phyloP scores from a whole-genome alignment of 352 stramenopile species.

The Pythium rhizo-oryzae region DNA sequence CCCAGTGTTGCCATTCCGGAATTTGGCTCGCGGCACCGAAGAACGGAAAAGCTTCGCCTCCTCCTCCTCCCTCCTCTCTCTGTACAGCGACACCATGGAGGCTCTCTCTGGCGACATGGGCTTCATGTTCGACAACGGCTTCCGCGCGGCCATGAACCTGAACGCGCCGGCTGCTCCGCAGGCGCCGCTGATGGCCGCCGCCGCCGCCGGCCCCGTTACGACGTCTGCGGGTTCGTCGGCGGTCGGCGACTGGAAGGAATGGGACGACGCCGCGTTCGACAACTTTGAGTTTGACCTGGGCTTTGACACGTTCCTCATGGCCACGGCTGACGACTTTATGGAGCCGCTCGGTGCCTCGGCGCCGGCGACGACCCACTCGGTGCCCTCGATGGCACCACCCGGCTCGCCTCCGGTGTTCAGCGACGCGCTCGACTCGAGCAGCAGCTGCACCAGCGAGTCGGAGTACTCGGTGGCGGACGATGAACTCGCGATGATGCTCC shows the following conservation, averaged over 20 bases:
- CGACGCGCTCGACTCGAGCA: slow-evolving; percentile 26
- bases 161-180: not conserved
- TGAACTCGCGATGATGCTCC: slow-evolving; percentile 9
- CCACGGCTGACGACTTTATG: slow-evolving; percentile 62
- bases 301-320: slow-evolving; percentile 65
- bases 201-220: not conserved
- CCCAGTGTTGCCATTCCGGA: slow-evolving; percentile 21
- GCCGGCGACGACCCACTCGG: slow-evolving; percentile 29
- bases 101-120: slow-evolving; percentile 25
- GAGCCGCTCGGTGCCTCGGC: slow-evolving; percentile 39
- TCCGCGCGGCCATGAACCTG: slow-evolving; percentile 22
- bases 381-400: not conserved
- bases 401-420: slow-evolving; percentile 27
- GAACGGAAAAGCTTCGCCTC: slow-evolving; percentile 15
- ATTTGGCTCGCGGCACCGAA: slow-evolving; percentile 17
- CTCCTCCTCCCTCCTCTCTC: not conserved
- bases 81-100: slow-evolving; percentile 14
- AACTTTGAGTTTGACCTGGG: slow-evolving; percentile 62
- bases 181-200: slow-evolving; percentile 9
- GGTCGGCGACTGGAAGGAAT: slow-evolving; percentile 42
- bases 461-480: slow-evolving; percentile 27
- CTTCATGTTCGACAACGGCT: slow-evolving; percentile 20
- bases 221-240: not conserved
- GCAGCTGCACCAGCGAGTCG: slow-evolving; percentile 30
- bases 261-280: slow-evolving; percentile 47